Percentiles rank a stretch among this genome's conserved stretches.
Evolutionary conservation across 495 filamentous ascomycete species (phyloP).

Genomic region (Cercophora sp.): DNA sequence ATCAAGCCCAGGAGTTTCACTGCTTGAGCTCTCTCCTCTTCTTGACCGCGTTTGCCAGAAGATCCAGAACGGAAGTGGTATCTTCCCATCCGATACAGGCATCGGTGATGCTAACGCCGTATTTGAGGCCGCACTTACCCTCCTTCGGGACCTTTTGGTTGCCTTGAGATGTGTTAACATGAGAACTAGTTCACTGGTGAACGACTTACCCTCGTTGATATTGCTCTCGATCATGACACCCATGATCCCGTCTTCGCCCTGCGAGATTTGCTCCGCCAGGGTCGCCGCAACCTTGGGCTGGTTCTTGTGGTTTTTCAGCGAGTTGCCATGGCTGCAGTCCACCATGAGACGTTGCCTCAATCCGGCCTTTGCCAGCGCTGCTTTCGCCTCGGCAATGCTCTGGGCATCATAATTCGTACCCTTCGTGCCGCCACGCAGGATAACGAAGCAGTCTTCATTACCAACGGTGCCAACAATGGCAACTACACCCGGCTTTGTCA

Average conservation of each 20-base stretch:
- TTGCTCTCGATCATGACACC: slow-evolving; percentile 99
- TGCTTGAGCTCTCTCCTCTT: slow-evolving; percentile 49
- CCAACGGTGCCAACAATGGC: slow-evolving; percentile 94
- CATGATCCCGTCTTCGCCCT: slow-evolving; percentile 85
- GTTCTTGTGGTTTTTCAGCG: slow-evolving; percentile 92
- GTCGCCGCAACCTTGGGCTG: slow-evolving; percentile 89
- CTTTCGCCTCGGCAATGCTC: slow-evolving; percentile 58
- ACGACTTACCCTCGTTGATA: slow-evolving; percentile 79
- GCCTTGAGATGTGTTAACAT: slow-evolving; percentile 44
- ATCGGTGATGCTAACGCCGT: slow-evolving; percentile 96
- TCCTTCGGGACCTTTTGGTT: slow-evolving; percentile 89
- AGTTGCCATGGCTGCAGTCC: slow-evolving; percentile 97
- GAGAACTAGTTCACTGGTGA: background rate
- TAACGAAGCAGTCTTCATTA: slow-evolving; percentile 98
- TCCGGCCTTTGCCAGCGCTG: slow-evolving; percentile 26
- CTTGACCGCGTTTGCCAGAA: slow-evolving; percentile 77
- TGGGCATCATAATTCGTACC: slow-evolving; percentile 91
- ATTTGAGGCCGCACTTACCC: slow-evolving; percentile 83
- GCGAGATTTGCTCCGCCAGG: slow-evolving; percentile 77
- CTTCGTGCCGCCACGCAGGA: slow-evolving; percentile 86
- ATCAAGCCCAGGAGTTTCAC: too few relatives aligned
- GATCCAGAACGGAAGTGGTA: slow-evolving; percentile 75
- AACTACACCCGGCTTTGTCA: slow-evolving; percentile 94
- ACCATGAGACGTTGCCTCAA: slow-evolving; percentile 79
- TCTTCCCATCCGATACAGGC: slow-evolving; percentile 95